A percentile compares a stretch with the other conserved stretches of the same genome.
phyloP scores from a whole-genome alignment of 371 early-diverging fungal genomes.

The Rhizopus sp. region DNA sequence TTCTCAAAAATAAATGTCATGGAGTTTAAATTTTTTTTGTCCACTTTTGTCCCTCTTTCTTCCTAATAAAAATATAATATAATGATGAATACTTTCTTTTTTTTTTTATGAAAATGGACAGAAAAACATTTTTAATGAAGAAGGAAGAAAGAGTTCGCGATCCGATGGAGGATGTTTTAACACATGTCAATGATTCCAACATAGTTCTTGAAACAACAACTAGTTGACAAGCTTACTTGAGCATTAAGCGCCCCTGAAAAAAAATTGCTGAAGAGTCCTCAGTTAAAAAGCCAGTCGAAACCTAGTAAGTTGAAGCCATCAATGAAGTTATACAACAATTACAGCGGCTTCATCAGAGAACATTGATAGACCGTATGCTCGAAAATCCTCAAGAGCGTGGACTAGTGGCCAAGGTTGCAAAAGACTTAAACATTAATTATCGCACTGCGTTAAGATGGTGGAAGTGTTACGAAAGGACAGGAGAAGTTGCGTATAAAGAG shows the following conservation, averaged over 20 bases:
- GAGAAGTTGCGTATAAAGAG: conserved; percentile 8
- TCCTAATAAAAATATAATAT: conserved; percentile 15
- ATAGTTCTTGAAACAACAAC: conserved; percentile 19
- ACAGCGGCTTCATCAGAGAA: conserved; percentile 15
- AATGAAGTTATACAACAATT: conserved; percentile 17
- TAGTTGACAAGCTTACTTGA: conserved; percentile 21
- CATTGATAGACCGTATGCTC: conserved; percentile 15
- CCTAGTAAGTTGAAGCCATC: conserved; percentile 18
- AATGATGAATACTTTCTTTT: conserved; percentile 13
- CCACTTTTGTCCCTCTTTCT: conserved; percentile 10
- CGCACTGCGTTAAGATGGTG: conserved; percentile 18
- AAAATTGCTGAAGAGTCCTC: conserved; percentile 9
- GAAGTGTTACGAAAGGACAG: conserved; percentile 8
- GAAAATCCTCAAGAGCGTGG: conserved; percentile 13
- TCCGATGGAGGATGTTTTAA: conserved; percentile 15
- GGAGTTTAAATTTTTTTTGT: conserved; percentile 7
- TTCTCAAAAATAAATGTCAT: conserved; percentile 12
- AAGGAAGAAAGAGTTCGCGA: conserved; percentile 16
- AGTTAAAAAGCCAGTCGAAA: conserved; percentile 20
- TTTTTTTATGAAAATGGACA: conserved; percentile 5
- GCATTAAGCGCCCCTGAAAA: conserved; percentile 21
- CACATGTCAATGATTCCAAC: conserved; percentile 7
- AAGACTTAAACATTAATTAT: conserved; percentile 16
- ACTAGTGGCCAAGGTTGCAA: conserved; percentile 18
- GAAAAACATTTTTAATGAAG: conserved; percentile 12